Evolutionary conservation across 2,329 filamentous ascomycete species (phyloP).

Genomic region (Blastomyces gilchristii): DNA sequence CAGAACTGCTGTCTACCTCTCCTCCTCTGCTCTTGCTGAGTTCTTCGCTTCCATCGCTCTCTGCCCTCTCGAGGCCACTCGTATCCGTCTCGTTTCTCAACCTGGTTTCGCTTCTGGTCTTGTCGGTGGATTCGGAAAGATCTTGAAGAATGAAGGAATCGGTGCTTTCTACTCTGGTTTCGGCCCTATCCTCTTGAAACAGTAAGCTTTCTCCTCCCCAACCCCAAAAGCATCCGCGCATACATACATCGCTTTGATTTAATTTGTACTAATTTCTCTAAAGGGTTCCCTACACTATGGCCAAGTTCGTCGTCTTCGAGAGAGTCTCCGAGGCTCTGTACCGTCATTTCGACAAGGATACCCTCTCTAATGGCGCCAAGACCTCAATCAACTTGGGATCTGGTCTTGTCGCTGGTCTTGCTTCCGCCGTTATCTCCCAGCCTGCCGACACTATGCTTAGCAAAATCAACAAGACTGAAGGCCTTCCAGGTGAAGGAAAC

Average conservation of each 20-base stretch:
- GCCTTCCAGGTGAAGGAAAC: slow-evolving; percentile 74
- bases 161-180: slow-evolving; percentile 87
- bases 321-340: slow-evolving; percentile 71
- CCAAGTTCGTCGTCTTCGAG: slow-evolving; percentile 92
- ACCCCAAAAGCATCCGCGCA: not conserved
- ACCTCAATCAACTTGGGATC: slow-evolving; percentile 76
- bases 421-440: slow-evolving; percentile 76
- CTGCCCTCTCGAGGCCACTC: slow-evolving; percentile 84
- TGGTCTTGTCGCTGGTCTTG: slow-evolving; percentile 77
- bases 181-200: slow-evolving; percentile 77
- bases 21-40: slow-evolving; percentile 50
- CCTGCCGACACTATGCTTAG: slow-evolving; percentile 87
- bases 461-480: slow-evolving; percentile 95
- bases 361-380: slow-evolving; percentile 57
- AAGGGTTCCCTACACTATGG: slow-evolving; percentile 85
- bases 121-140: slow-evolving; percentile 70
- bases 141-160: slow-evolving; percentile 69
- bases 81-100: slow-evolving; percentile 85
- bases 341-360: slow-evolving; percentile 58
- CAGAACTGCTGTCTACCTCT: slow-evolving; percentile 72
- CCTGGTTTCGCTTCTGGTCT: slow-evolving; percentile 76
- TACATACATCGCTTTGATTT: not conserved
- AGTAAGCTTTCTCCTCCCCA: slow-evolving; percentile 42
- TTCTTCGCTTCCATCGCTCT: slow-evolving; percentile 59
- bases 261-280: slow-evolving; percentile 15